Conservation (phyloP, 164 flowering plant species). For the Nymphaea colorata region DNA sequence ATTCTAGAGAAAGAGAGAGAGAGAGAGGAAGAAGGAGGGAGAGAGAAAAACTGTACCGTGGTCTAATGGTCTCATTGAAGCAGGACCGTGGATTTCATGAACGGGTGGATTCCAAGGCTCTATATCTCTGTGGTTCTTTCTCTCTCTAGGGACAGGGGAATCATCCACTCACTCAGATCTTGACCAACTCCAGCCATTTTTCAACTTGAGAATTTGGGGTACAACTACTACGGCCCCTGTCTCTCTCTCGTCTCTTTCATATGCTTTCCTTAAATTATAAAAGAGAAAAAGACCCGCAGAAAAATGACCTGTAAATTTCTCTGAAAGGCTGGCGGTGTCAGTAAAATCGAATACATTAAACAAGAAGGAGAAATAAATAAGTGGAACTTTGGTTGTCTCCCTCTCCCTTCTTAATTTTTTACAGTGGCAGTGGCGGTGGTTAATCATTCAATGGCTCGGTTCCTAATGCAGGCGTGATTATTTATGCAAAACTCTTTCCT, state of each 20-base stretch:
- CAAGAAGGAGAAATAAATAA: too few relatives aligned
- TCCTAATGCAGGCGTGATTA: slow-evolving; percentile 86
- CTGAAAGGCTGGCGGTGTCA: neutral
- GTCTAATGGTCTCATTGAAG: neutral
- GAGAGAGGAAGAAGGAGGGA: too few relatives aligned
- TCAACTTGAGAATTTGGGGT: neutral
- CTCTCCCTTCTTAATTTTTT: slow-evolving; percentile 2
- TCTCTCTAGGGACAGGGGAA: neutral
- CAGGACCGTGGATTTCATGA: neutral
- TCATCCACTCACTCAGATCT: neutral
- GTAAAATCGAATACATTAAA: neutral
- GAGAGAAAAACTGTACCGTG: too few relatives aligned
- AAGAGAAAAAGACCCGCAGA: neutral
- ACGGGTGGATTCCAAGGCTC: neutral
- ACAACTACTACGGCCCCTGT: neutral
- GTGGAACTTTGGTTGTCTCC: neutral
- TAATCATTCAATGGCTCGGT: slow-evolving; percentile 77
- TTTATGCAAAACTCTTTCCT: slow-evolving; percentile 53
- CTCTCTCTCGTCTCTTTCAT: neutral
- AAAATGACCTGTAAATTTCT: neutral
- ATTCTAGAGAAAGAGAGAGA: too few relatives aligned
- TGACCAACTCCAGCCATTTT: neutral
- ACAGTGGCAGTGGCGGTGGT: slow-evolving; percentile 78
- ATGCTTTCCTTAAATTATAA: neutral
- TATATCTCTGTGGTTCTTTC: neutral